A percentile compares a stretch with the other conserved stretches of the same genome.
These are phyloP conservation scores for Vaccinium myrtillus DNA, from an alignment of 148 eudicot species.

Conservation along the genomic window DNA sequence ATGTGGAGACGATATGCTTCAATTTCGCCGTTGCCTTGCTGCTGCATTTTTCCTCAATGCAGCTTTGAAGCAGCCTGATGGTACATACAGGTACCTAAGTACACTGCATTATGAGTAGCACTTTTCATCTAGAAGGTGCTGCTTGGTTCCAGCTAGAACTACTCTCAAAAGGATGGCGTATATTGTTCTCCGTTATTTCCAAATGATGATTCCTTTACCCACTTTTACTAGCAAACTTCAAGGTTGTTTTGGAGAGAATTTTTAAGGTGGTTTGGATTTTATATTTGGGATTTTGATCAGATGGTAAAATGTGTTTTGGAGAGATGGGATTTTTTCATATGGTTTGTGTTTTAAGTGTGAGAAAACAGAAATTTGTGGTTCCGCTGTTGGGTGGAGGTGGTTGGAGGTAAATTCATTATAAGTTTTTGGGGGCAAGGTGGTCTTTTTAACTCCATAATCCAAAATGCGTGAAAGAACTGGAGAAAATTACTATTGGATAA, in stretches of 20 bases:
- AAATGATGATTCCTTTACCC: constrained; percentile 1
- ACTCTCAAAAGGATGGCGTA: not conserved
- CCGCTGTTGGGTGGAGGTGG: not conserved
- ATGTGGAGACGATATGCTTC: constrained; percentile 84
- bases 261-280: not conserved
- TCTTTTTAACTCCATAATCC: no score
- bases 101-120: not conserved
- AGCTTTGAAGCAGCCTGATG: constrained; percentile 83
- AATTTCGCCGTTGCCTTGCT: constrained; percentile 80
- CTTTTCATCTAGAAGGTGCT: not conserved
- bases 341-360: not conserved
- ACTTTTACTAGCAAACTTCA: not conserved
- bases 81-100: constrained; percentile 66
- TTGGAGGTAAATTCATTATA: not conserved
- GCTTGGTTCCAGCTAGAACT: not conserved
- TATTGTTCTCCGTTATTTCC: not conserved
- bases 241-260: not conserved
- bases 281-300: not conserved
- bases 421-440: not conserved
- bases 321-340: not conserved
- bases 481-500: not conserved
- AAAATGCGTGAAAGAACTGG: not conserved
- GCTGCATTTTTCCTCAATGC: constrained; percentile 90
- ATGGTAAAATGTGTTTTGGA: not conserved
- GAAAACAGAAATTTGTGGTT: not conserved